Evolutionary conservation across 768 basidiomycete species (phyloP), one percentile per base, ranked within the genome.

Genomic region (Auricularia sp.): DNA sequence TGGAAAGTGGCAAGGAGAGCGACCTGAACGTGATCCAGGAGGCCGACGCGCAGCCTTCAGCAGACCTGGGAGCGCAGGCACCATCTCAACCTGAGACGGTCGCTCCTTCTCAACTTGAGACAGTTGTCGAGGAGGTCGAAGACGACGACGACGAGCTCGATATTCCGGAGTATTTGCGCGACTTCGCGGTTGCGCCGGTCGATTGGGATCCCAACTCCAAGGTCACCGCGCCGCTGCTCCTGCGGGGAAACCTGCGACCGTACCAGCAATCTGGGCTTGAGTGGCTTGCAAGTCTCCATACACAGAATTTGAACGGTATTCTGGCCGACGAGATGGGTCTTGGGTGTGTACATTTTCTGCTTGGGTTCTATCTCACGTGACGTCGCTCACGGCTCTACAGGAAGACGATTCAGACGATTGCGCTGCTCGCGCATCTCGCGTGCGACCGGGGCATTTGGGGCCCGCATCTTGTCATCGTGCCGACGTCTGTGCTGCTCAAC

Each of bases 361-460:
- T 47, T 1, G 62, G 61, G 29, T n/a, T 29, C 44, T 14, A 64
- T 33, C 10, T 34, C 3, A 3, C 47, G 33, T 12, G 12, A 59
- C 64, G 54, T 67, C 39, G 65, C 63, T 67, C 1, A 29, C 62
- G 33, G 61, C 51, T 11, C 3, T 69, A 16, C 70, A 98, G 93
- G 61, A 92, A 92, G 79, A 98, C 97, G 0, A 91, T 99, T 36
- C 97, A 99, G 75, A 96, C 96, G 1, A 98, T 99, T 61, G 82
- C 96, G 1, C 81, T 98, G 43, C 78, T 99, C 3, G 96, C 96
- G 2, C 92, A 98, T 76, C 81, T 99, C 11, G 90, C 93, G 54
- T 92, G 90, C 70, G 89, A 93, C 68, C 81, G 89, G 63, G 91
- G 92, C 16, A 91, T 97, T 67, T 91, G 90, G 90, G 91, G 93